phyloP scores from a whole-genome alignment of 108 stramenopile species.

The Chaetoceros muelleri region DNA sequence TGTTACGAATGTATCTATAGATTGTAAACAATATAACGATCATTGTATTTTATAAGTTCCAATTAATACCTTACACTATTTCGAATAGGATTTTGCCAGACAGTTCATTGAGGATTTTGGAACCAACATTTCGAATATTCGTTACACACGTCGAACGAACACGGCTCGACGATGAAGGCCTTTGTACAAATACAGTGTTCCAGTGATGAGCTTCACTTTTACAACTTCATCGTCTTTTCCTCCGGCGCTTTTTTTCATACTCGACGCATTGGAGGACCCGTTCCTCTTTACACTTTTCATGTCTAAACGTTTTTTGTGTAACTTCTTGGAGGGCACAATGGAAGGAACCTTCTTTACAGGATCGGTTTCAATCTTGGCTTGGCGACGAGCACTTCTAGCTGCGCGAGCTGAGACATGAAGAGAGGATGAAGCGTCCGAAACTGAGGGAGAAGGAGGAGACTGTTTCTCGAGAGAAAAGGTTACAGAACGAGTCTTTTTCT shows the following conservation, averaged over 20 bases:
- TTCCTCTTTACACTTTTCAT: constrained; percentile 1
- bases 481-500: background rate
- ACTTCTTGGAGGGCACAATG: constrained; percentile 1
- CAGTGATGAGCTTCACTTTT: constrained; percentile 41
- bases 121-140: no score
- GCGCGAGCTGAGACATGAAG: constrained; percentile 7
- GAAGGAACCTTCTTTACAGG: background rate
- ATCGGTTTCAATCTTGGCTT: constrained; percentile 29
- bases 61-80: no score
- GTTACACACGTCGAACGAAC: constrained; percentile 37
- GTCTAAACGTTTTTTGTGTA: constrained; percentile 5
- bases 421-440: background rate
- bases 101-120: no score
- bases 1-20: no score
- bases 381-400: constrained; percentile 29
- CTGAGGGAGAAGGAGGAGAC: background rate
- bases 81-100: no score
- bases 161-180: constrained; percentile 34
- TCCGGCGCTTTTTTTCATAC: background rate
- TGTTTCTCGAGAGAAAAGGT: background rate
- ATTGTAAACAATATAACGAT: no score
- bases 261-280: background rate
- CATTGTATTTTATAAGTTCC: no score
- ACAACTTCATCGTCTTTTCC: constrained; percentile 29
- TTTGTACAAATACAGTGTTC: constrained; percentile 43